Conservation (phyloP, 2,329 filamentous ascomycete genomes). For the Exophiala sideris region DNA sequence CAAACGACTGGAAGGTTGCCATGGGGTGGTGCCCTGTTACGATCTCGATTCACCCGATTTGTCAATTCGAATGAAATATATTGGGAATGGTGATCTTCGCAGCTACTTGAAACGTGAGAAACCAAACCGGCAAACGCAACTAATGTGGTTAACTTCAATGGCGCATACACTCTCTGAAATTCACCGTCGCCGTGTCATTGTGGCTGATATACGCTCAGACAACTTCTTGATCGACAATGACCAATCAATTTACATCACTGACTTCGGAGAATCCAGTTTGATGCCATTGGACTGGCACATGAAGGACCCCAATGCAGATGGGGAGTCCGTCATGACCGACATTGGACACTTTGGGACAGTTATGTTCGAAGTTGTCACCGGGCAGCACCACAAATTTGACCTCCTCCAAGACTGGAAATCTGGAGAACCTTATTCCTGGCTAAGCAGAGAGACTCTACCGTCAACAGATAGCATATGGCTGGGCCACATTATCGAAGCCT, state of each 20-base stretch:
- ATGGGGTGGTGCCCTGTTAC: slow-evolving; percentile 1
- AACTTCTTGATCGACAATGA: slow-evolving; percentile 24
- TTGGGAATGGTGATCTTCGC: slow-evolving; percentile 21
- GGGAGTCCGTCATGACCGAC: slow-evolving; percentile 31
- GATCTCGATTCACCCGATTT: neutral
- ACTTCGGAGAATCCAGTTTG: slow-evolving; percentile 31
- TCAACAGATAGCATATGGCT: slow-evolving; percentile 30
- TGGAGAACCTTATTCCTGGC: slow-evolving; percentile 24
- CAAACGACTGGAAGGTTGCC: neutral
- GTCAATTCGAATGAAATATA: slow-evolving; percentile 10
- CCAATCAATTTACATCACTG: slow-evolving; percentile 31
- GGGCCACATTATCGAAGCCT: slow-evolving; percentile 30
- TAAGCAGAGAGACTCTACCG: slow-evolving; percentile 28
- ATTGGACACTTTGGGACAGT: slow-evolving; percentile 33
- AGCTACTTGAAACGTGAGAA: slow-evolving; percentile 7
- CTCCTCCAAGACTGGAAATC: slow-evolving; percentile 25
- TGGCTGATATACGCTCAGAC: slow-evolving; percentile 16
- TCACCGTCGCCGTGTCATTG: slow-evolving; percentile 16
- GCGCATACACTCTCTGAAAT: slow-evolving; percentile 13
- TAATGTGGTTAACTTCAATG: slow-evolving; percentile 15
- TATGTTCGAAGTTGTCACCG: slow-evolving; percentile 32
- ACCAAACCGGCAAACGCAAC: slow-evolving; percentile 6
- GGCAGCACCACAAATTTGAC: slow-evolving; percentile 28
- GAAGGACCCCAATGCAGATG: too few relatives aligned
- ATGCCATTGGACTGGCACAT: too few relatives aligned